Evolutionary conservation across 208 protist species (phyloP), one percentile per base, ranked within the genome.

Genomic region (Novymonas esmeraldas): DNA sequence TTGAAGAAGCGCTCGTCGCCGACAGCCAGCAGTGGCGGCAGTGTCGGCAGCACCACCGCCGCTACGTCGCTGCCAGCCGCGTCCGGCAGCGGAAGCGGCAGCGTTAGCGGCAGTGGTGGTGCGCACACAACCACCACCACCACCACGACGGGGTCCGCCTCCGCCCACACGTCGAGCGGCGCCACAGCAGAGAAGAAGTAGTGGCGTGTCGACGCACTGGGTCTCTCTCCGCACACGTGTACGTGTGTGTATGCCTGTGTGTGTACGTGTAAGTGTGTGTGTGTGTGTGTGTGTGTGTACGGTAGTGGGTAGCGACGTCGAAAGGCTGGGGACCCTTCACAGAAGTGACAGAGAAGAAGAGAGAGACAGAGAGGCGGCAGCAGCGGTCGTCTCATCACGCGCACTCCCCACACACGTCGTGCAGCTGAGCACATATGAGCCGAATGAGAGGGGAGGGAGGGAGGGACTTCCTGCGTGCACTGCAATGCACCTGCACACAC

Each of bases 1-100:
- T 44, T 94, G n/a, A 88, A 87, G 75, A 92, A 92, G 59, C 85
- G 89, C 24, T 61, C 66, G 3, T 52, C 68, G 4, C 54, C 45
- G 26, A 36, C 36, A 38, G 2, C 31, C 7, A 33, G 51, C 29
- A 28, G 46, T 29, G 44, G 61, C 28, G n/a, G 48, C 45, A 52
- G 50, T 28, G 33, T 22, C 38, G 33, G 29, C 46, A 74, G 44
- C 24, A 41, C 16, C 38, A 36, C 41, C 22, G 54, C 31, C 4
- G 55, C 57, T 13, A 16, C 56, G 0, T 73, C 57, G 11, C 65
- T 50, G 11, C 65, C 58, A 0, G 75, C 74, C 31, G 50, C 22
- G 14, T 57, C 63, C 18, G 38, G 64, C 38, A 46, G 52, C 20
- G 28, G 34, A 2, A 57, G 42, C 38, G 52, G 39, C 58, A 50